Conservation (phyloP, 2,329 filamentous ascomycete genomes). For the Ascochyta lentis region DNA sequence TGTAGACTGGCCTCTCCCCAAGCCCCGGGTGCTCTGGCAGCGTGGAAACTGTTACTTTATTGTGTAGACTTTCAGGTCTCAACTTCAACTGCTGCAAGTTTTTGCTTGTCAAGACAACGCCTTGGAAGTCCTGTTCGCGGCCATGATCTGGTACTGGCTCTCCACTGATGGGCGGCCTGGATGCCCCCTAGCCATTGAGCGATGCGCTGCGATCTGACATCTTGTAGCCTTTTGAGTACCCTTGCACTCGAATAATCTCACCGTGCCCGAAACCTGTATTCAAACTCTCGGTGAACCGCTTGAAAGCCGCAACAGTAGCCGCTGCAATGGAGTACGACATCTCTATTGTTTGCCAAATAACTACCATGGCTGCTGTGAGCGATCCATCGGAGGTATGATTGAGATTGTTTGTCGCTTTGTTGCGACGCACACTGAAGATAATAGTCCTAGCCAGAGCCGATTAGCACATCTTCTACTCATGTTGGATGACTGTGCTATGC, state of each 20-base stretch:
- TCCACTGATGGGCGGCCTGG: not conserved
- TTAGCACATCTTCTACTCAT: not conserved
- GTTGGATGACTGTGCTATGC: not conserved
- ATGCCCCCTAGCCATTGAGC: not conserved
- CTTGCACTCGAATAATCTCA: conserved; percentile 18
- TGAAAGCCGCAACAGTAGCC: conserved; percentile 19
- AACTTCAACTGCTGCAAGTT: too few species aligned
- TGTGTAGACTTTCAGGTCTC: too few species aligned
- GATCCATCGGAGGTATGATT: conserved; percentile 6
- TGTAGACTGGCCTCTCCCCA: too few species aligned
- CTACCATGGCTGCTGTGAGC: conserved; percentile 15
- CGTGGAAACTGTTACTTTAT: too few species aligned
- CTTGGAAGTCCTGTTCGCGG: too few species aligned
- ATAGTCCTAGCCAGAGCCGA: conserved; percentile 5
- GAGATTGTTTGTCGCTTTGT: conserved; percentile 9
- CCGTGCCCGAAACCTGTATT: conserved; percentile 24
- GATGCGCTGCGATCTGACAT: conserved; percentile 13
- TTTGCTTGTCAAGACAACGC: too few species aligned
- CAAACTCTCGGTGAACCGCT: conserved; percentile 21
- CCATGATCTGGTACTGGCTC: not conserved
- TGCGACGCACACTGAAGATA: conserved; percentile 15
- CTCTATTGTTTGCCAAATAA: conserved; percentile 22
- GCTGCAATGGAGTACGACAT: conserved; percentile 18
- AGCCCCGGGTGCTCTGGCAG: too few species aligned
- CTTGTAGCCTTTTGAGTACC: conserved; percentile 12